phyloP scores from a whole-genome alignment of 257 asterid genomes.

The Rubia yunnanensis region DNA sequence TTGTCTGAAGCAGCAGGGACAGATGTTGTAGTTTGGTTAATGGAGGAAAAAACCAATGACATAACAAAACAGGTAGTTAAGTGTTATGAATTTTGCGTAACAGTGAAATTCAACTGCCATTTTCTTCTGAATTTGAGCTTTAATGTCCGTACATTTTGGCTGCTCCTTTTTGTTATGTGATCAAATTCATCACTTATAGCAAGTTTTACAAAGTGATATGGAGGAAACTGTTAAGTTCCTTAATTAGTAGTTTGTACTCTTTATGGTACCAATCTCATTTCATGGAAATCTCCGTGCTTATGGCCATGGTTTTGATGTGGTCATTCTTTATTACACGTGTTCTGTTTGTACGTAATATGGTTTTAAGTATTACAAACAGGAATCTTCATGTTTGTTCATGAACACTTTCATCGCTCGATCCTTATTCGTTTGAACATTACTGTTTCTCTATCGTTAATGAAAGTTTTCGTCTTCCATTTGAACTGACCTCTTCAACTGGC shows the following conservation, averaged over 20 bases:
- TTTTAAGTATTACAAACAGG: background rate
- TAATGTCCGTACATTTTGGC: too few relatives aligned
- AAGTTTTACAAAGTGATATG: background rate
- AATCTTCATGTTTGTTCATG: background rate
- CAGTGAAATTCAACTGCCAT: background rate
- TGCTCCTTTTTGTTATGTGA: too few relatives aligned
- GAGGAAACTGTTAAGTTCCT: background rate
- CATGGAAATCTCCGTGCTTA: background rate
- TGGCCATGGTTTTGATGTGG: background rate
- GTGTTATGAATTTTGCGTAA: background rate
- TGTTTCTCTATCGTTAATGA: background rate
- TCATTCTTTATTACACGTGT: background rate
- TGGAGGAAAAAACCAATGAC: conserved; percentile 74
- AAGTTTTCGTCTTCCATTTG: background rate
- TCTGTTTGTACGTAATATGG: background rate
- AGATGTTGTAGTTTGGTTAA: conserved; percentile 84
- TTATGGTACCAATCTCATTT: background rate
- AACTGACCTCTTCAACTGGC: background rate
- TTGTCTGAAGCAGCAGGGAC: conserved; percentile 84
- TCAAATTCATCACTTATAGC: background rate
- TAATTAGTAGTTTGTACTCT: background rate
- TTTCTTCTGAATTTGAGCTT: background rate
- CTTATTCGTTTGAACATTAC: background rate
- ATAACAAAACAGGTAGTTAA: conserved; percentile 64
- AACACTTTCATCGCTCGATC: background rate